Percentiles rank a stretch among this genome's conserved stretches.
phyloP scores from a whole-genome alignment of 371 early-diverging fungal genomes.

The Chytridium lagenaria region DNA sequence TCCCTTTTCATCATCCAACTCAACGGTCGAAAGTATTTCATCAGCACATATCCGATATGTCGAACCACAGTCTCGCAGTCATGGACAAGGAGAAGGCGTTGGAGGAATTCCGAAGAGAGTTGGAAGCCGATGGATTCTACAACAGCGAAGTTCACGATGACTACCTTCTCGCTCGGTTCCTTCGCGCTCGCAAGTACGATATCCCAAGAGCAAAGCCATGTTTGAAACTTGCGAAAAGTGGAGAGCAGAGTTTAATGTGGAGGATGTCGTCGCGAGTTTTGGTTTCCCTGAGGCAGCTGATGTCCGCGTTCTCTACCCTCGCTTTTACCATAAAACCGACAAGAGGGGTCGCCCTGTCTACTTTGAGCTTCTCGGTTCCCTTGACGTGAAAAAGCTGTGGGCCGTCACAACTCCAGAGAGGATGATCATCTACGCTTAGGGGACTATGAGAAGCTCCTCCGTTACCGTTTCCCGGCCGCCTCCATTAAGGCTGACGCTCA shows the following conservation, averaged over 20 bases:
- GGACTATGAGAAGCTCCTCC: slow-evolving; percentile 68
- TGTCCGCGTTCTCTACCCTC: slow-evolving; percentile 54
- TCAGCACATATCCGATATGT: slow-evolving; percentile 9
- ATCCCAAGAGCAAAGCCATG: slow-evolving; percentile 64
- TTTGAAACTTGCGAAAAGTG: slow-evolving; percentile 64
- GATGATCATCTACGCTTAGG: slow-evolving; percentile 68
- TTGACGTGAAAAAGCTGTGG: slow-evolving; percentile 66
- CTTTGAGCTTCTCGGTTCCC: slow-evolving; percentile 67
- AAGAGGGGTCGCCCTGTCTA: slow-evolving; percentile 76
- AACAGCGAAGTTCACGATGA: slow-evolving; percentile 51
- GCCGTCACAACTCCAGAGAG: slow-evolving; percentile 65
- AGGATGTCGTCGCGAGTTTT: slow-evolving; percentile 36
- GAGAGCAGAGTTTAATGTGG: slow-evolving; percentile 55
- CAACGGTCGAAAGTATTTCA: no score
- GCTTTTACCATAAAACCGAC: slow-evolving; percentile 78
- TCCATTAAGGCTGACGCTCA: slow-evolving; percentile 58
- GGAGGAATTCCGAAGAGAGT: slow-evolving; percentile 9
- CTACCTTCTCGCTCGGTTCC: slow-evolving; percentile 65
- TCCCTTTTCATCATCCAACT: no score
- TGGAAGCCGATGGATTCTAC: slow-evolving; percentile 8
- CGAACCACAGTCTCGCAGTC: background rate
- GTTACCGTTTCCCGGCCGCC: slow-evolving; percentile 67
- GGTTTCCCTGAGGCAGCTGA: slow-evolving; percentile 36
- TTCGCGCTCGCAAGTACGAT: slow-evolving; percentile 72
- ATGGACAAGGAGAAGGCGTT: slow-evolving; percentile 14